Evolutionary conservation across 2,329 filamentous ascomycete species (phyloP).

Genomic region (Ceratocystis albifundus): DNA sequence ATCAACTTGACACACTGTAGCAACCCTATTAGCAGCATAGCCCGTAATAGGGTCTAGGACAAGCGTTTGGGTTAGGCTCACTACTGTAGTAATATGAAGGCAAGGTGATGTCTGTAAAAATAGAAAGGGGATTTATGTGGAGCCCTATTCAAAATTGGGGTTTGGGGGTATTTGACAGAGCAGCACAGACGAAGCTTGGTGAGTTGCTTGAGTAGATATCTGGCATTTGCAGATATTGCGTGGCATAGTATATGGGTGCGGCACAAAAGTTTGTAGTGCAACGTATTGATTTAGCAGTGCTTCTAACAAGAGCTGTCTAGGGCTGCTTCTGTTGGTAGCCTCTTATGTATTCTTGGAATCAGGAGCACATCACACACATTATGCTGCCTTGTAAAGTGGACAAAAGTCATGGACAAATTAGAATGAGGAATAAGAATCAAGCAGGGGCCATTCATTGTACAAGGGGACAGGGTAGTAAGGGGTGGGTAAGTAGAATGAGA

Average conservation of each 20-base stretch:
- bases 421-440: constrained; percentile 5
- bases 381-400: background rate
- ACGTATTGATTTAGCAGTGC: background rate
- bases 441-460: constrained; percentile 1
- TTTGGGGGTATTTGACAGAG: background rate
- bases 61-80: no score
- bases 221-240: background rate
- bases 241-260: background rate
- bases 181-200: background rate
- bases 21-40: no score
- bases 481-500: background rate
- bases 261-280: no score
- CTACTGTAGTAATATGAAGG: background rate
- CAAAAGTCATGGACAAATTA: background rate
- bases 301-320: background rate
- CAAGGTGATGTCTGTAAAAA: background rate
- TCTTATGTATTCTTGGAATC: background rate
- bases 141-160: background rate
- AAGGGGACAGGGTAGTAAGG: background rate
- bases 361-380: background rate
- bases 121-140: background rate
- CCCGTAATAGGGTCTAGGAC: no score
- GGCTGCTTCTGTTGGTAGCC: background rate
- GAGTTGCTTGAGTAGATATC: background rate
- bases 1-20: no score